These are phyloP conservation scores for Pleurotus giganteus DNA, from an alignment of 768 basidiomycete species.

Conservation along the genomic window DNA sequence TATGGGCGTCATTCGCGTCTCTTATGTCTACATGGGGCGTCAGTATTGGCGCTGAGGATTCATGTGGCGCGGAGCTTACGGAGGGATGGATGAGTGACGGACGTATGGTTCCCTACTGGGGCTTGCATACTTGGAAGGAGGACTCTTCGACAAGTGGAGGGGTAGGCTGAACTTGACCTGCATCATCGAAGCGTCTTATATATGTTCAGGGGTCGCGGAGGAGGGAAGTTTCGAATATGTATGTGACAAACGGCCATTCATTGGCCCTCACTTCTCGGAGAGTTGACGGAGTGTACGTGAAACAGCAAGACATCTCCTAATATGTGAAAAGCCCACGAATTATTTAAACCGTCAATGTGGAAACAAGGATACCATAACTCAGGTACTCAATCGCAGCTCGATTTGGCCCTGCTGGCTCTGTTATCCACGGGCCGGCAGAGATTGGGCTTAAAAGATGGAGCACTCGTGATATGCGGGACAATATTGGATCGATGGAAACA, in stretches of 20 bases:
- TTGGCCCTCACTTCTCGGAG: slow-evolving; percentile 8
- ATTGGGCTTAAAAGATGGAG: slow-evolving; percentile 4
- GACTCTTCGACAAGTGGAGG: neutral
- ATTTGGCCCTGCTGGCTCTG: neutral
- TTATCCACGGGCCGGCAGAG: slow-evolving; percentile 7
- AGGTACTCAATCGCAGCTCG: slow-evolving; percentile 2
- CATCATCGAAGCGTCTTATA: slow-evolving; percentile 3
- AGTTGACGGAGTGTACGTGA: slow-evolving; percentile 8
- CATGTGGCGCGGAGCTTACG: slow-evolving; percentile 13
- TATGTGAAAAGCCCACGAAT: neutral
- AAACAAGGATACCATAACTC: slow-evolving; percentile 3
- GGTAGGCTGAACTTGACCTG: neutral
- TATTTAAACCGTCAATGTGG: slow-evolving; percentile 1
- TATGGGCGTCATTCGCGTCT: slow-evolving; percentile 56
- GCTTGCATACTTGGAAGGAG: neutral
- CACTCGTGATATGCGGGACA: slow-evolving; percentile 5
- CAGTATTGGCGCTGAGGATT: neutral
- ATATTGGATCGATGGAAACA: slow-evolving; percentile 8
- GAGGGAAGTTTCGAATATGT: neutral
- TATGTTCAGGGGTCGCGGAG: slow-evolving; percentile 1
- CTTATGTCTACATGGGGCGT: slow-evolving; percentile 44
- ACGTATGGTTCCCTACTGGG: slow-evolving; percentile 1
- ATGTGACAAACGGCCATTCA: slow-evolving; percentile 5
- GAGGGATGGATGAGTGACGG: slow-evolving; percentile 21
- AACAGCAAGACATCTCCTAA: neutral